phyloP scores from a whole-genome alignment of 345 rosid genomes.

The Acer saccharum region DNA sequence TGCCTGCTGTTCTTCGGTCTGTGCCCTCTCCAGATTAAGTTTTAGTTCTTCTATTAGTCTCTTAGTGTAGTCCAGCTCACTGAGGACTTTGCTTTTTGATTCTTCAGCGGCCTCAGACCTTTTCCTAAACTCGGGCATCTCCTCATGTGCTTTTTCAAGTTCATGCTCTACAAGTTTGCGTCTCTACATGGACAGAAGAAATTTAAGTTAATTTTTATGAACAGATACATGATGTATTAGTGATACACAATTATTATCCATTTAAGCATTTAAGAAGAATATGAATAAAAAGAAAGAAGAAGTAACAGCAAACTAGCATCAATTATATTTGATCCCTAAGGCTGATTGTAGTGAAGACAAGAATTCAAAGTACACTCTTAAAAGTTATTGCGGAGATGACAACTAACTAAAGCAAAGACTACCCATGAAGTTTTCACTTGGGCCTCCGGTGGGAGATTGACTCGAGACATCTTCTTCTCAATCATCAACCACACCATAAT shows the following conservation, averaged over 20 bases:
- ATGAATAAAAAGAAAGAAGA: not conserved
- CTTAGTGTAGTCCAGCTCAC: constrained; percentile 78
- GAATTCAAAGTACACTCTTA: not conserved
- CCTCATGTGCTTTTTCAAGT: constrained; percentile 63
- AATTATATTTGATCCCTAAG: not conserved
- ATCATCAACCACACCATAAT: not conserved
- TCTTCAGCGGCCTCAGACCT: constrained; percentile 65
- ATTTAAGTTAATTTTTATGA: constrained; percentile 4
- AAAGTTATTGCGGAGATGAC: constrained; percentile 3
- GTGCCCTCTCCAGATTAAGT: constrained; percentile 86
- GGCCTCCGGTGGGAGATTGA: not conserved
- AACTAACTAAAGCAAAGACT: not conserved
- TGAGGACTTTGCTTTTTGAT: constrained; percentile 53
- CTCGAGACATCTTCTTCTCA: not conserved
- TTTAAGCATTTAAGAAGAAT: constrained; percentile 1
- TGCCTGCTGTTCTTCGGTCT: constrained; percentile 88
- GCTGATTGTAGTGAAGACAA: not conserved
- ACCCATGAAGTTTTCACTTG: not conserved
- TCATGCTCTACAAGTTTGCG: constrained; percentile 74
- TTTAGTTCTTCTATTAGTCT: constrained; percentile 84
- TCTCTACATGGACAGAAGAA: constrained; percentile 44
- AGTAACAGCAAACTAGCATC: not conserved
- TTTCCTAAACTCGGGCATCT: constrained; percentile 66
- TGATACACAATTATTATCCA: constrained; percentile 11
- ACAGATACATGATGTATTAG: constrained; percentile 1